Conservation (phyloP, 192 early-diverging fungal species). For the Helicostylum pulchrum region DNA sequence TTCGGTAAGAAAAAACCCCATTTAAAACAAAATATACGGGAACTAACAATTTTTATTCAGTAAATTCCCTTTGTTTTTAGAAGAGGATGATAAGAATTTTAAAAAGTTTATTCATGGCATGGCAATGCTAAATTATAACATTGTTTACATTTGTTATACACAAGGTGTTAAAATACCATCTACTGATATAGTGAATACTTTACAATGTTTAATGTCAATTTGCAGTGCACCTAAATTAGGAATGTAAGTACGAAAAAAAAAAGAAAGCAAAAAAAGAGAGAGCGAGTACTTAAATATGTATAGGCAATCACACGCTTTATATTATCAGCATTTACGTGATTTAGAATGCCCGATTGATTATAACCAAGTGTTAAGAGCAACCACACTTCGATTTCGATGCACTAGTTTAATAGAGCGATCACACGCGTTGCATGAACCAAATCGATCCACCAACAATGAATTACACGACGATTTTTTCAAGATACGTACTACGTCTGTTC, state of each 20-base stretch:
- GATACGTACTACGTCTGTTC: background rate
- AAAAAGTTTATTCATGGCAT: slow-evolving; percentile 43
- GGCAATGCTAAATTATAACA: slow-evolving; percentile 54
- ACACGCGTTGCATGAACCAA: background rate
- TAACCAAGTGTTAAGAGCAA: slow-evolving; percentile 27
- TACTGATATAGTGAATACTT: slow-evolving; percentile 44
- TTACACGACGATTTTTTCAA: slow-evolving; percentile 9
- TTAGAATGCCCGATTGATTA: slow-evolving; percentile 23
- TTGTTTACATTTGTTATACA: slow-evolving; percentile 56
- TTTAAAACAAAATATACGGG: no score
- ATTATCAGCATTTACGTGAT: slow-evolving; percentile 11
- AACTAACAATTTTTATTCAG: slow-evolving; percentile 8
- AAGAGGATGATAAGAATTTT: slow-evolving; percentile 37
- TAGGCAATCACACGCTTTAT: slow-evolving; percentile 29
- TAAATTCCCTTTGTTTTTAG: slow-evolving; percentile 45
- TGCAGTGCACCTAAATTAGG: slow-evolving; percentile 47
- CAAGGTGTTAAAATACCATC: slow-evolving; percentile 51
- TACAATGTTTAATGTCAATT: slow-evolving; percentile 46
- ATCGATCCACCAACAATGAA: background rate
- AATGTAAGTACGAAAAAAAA: slow-evolving; percentile 30
- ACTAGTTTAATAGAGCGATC: background rate
- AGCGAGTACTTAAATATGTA: no score
- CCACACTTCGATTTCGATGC: slow-evolving; percentile 16
- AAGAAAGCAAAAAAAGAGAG: no score
- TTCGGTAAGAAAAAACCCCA: background rate